Base-by-base conservation (phyloP, 768 basidiomycete genomes). In the Mycena floridula region DNA sequence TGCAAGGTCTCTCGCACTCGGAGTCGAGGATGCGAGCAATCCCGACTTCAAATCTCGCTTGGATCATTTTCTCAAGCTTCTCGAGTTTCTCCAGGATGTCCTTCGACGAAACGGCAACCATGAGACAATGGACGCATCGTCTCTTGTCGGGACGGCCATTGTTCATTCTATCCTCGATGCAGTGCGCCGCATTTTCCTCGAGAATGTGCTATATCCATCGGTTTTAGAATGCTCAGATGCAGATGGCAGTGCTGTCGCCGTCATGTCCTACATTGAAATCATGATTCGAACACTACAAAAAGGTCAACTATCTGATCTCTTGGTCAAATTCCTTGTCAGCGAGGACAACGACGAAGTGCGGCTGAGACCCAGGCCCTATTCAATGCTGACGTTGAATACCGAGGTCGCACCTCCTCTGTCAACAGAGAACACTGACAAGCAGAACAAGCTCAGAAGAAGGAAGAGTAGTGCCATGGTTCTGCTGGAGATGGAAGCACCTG, bases 171-270 rank as follows among this genome's bases (percentile, higher is more conserved):
- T 94, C 37, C 61, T 95, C 32, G 82, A 87, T 48, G 83, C 90
- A 13, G 77, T 96, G 8, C 81, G 87, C 26, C 73, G 79, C 16
- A 86, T 89, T 44, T 97, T 97, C 67, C 71, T 98, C 4, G 87
- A 94, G 63, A 95, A 92, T 54, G 85, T 97, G 18, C 67, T 98
- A 24, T 95, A 95, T 59, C 89, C 95, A 0, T 89, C 91, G 8
- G 79, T 98, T 41, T 71, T 96, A 39, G 94, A 97, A 59, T 94
- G 91, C 62, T 93, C 93, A 0, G 89, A 90, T 48, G 58, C 72
- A 4, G 95, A 97, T 59, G 95, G 95, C n/a, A 95, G 92, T 49
- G 89, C 93, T 0, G 85, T 96, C 2, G 93, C 95, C 8, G 93
- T 98, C 44, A 82, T 97, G 78, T 90, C 88, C 13, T 97, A 98